A percentile compares a stretch with the other conserved stretches of the same genome.
Evolutionary conservation across 257 asterid genomes (phyloP).

Genomic region (Rehmannia glutinosa): DNA sequence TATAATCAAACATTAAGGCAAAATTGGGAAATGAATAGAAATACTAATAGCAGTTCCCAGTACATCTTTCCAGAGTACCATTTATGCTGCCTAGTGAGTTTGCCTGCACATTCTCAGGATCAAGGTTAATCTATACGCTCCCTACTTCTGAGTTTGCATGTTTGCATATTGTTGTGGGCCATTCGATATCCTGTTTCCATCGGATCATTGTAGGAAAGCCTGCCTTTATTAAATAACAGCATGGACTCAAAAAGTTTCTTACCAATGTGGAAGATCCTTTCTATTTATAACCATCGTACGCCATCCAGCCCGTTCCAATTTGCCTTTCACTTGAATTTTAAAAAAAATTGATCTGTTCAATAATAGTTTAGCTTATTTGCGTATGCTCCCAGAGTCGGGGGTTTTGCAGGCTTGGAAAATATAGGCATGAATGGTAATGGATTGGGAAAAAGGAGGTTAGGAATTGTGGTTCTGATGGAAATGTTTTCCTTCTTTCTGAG

Average conservation of each 20-base stretch:
- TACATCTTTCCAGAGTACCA: not conserved
- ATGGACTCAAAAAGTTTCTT: not conserved
- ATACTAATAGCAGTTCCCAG: not conserved
- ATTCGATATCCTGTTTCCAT: conserved; percentile 2
- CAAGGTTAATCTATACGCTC: not conserved
- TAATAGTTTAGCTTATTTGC: not conserved
- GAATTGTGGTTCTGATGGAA: not conserved
- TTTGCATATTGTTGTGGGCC: not conserved
- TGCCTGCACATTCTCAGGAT: not conserved
- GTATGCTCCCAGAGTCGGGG: conserved; percentile 1
- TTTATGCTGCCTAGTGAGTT: not conserved
- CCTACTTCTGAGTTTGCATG: not conserved
- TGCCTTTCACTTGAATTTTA: not conserved
- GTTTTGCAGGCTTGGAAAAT: not conserved
- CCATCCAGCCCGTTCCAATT: not conserved
- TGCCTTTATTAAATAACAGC: not conserved
- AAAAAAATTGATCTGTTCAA: not conserved
- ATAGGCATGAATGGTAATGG: not conserved
- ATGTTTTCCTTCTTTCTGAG: not conserved
- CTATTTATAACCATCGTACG: not conserved
- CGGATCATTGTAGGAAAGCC: not conserved
- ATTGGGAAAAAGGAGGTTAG: not conserved
- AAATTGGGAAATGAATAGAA: not conserved
- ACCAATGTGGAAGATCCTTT: not conserved
- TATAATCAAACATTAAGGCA: not conserved